Evolutionary conservation across 2,329 filamentous ascomycete genomes (phyloP).

Genomic region (Cyphellophora attinorum): DNA sequence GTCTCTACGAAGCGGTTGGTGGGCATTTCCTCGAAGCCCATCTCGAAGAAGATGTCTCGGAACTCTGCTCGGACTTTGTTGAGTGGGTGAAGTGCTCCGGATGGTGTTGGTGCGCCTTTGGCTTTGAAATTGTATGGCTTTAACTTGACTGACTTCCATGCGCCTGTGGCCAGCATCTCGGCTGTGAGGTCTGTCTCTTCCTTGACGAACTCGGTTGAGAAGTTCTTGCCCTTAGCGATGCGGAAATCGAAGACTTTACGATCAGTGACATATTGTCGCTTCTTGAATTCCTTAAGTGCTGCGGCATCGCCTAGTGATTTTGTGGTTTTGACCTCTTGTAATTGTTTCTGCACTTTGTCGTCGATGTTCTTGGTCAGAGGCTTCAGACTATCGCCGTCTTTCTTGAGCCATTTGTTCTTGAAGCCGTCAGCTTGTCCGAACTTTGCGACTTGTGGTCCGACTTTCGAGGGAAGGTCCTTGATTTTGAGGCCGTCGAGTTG

Average conservation of each 20-base stretch:
- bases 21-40: slow-evolving; percentile 98
- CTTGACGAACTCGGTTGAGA: slow-evolving; percentile 76
- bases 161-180: slow-evolving; percentile 77
- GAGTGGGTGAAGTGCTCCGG: slow-evolving; percentile 48
- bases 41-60: slow-evolving; percentile 96
- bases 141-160: slow-evolving; percentile 88
- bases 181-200: slow-evolving; percentile 92
- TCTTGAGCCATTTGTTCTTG: slow-evolving; percentile 61
- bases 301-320: slow-evolving; percentile 64
- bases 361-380: slow-evolving; percentile 59
- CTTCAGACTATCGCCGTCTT: slow-evolving; percentile 48
- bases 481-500: slow-evolving; percentile 75
- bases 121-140: slow-evolving; percentile 76
- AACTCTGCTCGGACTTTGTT: slow-evolving; percentile 96
- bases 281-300: slow-evolving; percentile 70
- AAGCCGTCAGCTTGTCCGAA: slow-evolving; percentile 94
- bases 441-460: slow-evolving; percentile 36
- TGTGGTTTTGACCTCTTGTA: slow-evolving; percentile 62
- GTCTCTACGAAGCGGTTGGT: slow-evolving; percentile 90
- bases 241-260: slow-evolving; percentile 81
- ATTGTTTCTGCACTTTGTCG: slow-evolving; percentile 67
- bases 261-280: slow-evolving; percentile 78
- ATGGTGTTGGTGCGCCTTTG: slow-evolving; percentile 42
- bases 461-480: slow-evolving; percentile 49
- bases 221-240: slow-evolving; percentile 77